These are phyloP conservation scores for Diplodia seriata DNA, from an alignment of 2,329 filamentous ascomycete genomes.

Conservation along the genomic window DNA sequence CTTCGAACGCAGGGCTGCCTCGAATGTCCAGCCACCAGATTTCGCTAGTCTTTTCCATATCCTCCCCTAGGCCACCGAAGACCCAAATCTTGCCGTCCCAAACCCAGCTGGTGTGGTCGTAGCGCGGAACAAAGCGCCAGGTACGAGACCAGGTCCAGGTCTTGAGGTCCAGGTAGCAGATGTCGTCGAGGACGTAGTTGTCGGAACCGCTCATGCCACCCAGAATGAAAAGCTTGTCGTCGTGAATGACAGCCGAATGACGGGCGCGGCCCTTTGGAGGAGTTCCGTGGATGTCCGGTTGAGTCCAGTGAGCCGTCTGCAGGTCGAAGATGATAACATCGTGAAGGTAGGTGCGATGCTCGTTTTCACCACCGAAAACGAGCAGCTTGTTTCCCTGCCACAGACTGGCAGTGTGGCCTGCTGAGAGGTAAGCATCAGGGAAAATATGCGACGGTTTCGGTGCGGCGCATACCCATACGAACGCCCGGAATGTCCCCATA, in stretches of 20 bases:
- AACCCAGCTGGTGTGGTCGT: conserved; percentile 94
- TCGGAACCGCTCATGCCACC: conserved; percentile 95
- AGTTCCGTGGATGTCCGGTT: conserved; percentile 83
- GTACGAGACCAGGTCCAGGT: conserved; percentile 97
- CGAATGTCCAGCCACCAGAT: conserved; percentile 98
- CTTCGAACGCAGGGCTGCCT: conserved; percentile 83
- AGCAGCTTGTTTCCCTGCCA: conserved; percentile 95
- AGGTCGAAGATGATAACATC: conserved; percentile 97
- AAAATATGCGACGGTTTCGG: conserved; percentile 22
- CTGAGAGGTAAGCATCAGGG: conserved; percentile 7
- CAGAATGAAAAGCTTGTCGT: conserved; percentile 95
- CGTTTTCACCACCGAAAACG: conserved; percentile 97
- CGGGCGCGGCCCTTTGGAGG: conserved; percentile 88
- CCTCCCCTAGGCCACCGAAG: conserved; percentile 90
- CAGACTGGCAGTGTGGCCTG: conserved; percentile 91
- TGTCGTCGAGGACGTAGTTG: conserved; percentile 90
- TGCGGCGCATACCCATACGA: conserved; percentile 76
- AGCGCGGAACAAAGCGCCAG: conserved; percentile 93
- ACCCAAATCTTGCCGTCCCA: conserved; percentile 95
- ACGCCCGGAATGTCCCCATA: conserved; percentile 98
- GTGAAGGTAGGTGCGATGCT: conserved; percentile 92
- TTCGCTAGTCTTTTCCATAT: conserved; percentile 96
- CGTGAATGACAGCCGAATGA: conserved; percentile 91
- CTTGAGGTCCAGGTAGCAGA: conserved; percentile 95
- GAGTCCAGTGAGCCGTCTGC: conserved; percentile 92